phyloP scores from a whole-genome alignment of 2,329 filamentous ascomycete genomes.

The Hysterium pulicare region DNA sequence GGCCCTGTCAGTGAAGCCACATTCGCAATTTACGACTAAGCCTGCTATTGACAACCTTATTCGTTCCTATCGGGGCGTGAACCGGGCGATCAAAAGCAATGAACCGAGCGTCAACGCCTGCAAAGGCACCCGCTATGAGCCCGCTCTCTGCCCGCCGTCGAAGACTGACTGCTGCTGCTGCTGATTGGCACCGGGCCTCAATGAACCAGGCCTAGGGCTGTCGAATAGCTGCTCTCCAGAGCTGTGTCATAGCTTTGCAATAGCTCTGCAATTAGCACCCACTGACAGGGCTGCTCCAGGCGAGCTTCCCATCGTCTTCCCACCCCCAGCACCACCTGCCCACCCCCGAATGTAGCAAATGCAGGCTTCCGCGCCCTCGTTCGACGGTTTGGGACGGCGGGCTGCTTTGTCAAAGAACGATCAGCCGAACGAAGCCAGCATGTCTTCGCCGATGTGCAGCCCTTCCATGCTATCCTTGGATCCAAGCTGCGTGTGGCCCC shows the following conservation, averaged over 20 bases:
- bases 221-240: not conserved
- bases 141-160: not conserved
- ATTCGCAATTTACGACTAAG: slow-evolving; percentile 20
- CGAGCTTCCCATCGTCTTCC: slow-evolving; percentile 2
- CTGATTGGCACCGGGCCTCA: slow-evolving; percentile 2
- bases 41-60: slow-evolving; percentile 9
- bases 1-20: slow-evolving; percentile 33
- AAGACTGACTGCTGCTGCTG: not conserved
- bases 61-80: slow-evolving; percentile 9
- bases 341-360: not conserved
- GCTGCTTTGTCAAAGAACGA: slow-evolving; percentile 29
- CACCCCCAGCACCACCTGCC: not conserved
- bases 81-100: slow-evolving; percentile 15
- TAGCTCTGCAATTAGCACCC: not conserved
- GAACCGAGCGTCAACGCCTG: slow-evolving; percentile 22
- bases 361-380: slow-evolving; percentile 2
- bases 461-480: slow-evolving; percentile 29
- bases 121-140: slow-evolving; percentile 16
- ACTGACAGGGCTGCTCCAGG: slow-evolving; percentile 3
- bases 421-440: slow-evolving; percentile 41
- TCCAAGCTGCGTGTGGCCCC: slow-evolving; percentile 34
- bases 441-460: slow-evolving; percentile 29
- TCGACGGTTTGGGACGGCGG: not conserved
- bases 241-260: not conserved
- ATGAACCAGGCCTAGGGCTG: slow-evolving; percentile 3